These are phyloP conservation scores for Suillus subluteus DNA, from an alignment of 768 basidiomycete genomes.

Conservation along the genomic window DNA sequence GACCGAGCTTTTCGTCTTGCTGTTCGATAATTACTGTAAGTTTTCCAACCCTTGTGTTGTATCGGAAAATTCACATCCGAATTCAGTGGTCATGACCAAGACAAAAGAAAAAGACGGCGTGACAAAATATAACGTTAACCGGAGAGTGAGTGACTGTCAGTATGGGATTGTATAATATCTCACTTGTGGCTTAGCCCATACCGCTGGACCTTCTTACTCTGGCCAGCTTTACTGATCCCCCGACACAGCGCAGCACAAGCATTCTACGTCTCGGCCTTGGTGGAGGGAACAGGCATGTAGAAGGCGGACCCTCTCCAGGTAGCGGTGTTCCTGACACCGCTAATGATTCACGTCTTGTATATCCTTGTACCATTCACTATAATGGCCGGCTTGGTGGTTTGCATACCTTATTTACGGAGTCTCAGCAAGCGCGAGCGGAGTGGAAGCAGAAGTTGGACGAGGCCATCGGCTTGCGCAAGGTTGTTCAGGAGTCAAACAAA, in stretches of 20 bases:
- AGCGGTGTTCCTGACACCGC: conserved; percentile 41
- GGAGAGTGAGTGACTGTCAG: conserved; percentile 56
- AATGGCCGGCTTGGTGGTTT: conserved; percentile 86
- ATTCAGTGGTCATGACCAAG: conserved; percentile 87
- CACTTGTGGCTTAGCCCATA: conserved; percentile 64
- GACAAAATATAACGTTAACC: conserved; percentile 78
- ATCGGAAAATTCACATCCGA: conserved; percentile 16
- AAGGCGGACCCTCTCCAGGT: conserved; percentile 31
- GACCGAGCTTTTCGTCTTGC: conserved; percentile 85
- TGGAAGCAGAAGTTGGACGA: conserved; percentile 93
- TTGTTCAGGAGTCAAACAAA: conserved; percentile 92
- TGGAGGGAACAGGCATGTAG: conserved; percentile 40
- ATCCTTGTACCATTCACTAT: conserved; percentile 88
- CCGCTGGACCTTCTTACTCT: conserved; percentile 89
- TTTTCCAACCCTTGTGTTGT: conserved; percentile 7
- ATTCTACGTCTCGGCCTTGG: conserved; percentile 66
- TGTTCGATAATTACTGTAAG: conserved; percentile 96
- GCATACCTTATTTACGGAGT: conserved; percentile 88
- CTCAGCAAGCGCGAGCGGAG: conserved; percentile 69
- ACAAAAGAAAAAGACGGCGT: conserved; percentile 76
- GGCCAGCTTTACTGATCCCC: conserved; percentile 79
- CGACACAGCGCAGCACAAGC: conserved; percentile 75
- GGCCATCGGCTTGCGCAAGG: conserved; percentile 80
- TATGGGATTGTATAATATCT: background rate
- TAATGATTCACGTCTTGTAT: conserved; percentile 75